A percentile compares a stretch with the other conserved stretches of the same genome.
Conservation (phyloP, 2,329 filamentous ascomycete genomes). For the Trichoderma oligosporum region DNA sequence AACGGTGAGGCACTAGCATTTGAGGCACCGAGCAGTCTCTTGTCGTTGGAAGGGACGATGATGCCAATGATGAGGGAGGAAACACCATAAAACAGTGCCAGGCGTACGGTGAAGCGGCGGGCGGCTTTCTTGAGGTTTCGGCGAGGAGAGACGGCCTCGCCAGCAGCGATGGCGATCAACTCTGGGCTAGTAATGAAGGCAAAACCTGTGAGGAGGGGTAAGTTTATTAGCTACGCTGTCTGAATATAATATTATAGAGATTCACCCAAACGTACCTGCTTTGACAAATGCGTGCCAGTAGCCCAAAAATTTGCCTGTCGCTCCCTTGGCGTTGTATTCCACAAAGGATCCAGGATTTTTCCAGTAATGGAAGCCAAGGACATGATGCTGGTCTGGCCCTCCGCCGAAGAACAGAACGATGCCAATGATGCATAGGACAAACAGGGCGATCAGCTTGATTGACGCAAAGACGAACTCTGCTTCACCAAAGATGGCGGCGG, state of each 20-base stretch:
- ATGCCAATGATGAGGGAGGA: slow-evolving; percentile 58
- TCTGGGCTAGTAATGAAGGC: slow-evolving; percentile 62
- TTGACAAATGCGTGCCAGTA: slow-evolving; percentile 55
- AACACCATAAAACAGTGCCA: slow-evolving; percentile 62
- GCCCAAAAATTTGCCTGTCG: slow-evolving; percentile 53
- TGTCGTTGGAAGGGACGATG: slow-evolving; percentile 62
- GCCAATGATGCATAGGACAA: slow-evolving; percentile 54
- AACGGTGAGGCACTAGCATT: slow-evolving; percentile 58
- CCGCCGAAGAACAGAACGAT: slow-evolving; percentile 56
- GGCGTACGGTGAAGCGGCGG: slow-evolving; percentile 57
- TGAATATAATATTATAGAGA: neutral
- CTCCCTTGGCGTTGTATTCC: slow-evolving; percentile 43
- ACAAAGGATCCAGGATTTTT: slow-evolving; percentile 43
- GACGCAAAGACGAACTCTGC: slow-evolving; percentile 60
- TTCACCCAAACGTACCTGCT: neutral
- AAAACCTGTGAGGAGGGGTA: slow-evolving; percentile 47
- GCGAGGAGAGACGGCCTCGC: slow-evolving; percentile 61
- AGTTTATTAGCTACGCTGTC: neutral
- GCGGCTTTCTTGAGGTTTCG: slow-evolving; percentile 65
- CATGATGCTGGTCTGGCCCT: slow-evolving; percentile 45
- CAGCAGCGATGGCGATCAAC: slow-evolving; percentile 59
- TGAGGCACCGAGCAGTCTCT: slow-evolving; percentile 55
- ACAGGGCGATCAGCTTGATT: slow-evolving; percentile 57
- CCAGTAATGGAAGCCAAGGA: slow-evolving; percentile 44
- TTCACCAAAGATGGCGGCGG: slow-evolving; percentile 56